A percentile compares a stretch with the other conserved stretches of the same genome.
Evolutionary conservation across 75 land plant genomes (phyloP).

Genomic region (Larix kaempferi): DNA sequence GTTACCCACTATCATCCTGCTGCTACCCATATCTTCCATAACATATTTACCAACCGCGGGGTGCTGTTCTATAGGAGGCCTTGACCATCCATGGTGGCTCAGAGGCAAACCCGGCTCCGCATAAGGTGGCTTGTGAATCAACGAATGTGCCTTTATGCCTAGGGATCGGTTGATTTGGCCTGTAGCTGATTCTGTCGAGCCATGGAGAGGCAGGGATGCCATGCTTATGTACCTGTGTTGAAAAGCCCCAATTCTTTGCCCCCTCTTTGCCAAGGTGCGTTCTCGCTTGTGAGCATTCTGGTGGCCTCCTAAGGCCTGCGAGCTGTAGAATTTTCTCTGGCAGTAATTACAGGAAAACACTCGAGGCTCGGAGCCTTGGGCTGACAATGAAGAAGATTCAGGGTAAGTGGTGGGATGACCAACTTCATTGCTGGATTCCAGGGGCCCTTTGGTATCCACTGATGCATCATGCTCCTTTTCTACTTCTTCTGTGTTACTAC

Average conservation of each 20-base stretch:
- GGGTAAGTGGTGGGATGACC: not conserved
- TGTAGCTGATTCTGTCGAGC: constrained; percentile 20
- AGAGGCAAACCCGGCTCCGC: constrained; percentile 6
- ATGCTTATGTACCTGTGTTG: constrained; percentile 32
- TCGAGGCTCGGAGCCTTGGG: constrained; percentile 12
- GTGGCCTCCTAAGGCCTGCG: constrained; percentile 59
- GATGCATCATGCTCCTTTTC: not conserved
- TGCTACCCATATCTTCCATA: constrained; percentile 3
- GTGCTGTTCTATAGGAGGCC: constrained; percentile 11
- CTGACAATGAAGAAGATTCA: constrained; percentile 3
- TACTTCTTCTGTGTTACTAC: not conserved
- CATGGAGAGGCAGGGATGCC: constrained; percentile 51
- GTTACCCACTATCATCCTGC: constrained; percentile 8
- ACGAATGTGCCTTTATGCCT: constrained; percentile 55
- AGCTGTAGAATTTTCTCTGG: constrained; percentile 52
- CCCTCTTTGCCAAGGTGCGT: constrained; percentile 38
- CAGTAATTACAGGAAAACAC: constrained; percentile 52
- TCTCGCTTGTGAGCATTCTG: constrained; percentile 65
- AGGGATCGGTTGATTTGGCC: constrained; percentile 22
- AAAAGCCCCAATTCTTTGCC: constrained; percentile 29
- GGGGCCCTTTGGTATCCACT: not conserved
- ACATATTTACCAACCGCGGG: constrained; percentile 15
- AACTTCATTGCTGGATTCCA: constrained; percentile 12
- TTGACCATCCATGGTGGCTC: constrained; percentile 16
- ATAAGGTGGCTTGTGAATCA: constrained; percentile 26